These are phyloP conservation scores for Carex kokanica DNA, from an alignment of 176 grass and related monocot genomes.

Conservation along the genomic window DNA sequence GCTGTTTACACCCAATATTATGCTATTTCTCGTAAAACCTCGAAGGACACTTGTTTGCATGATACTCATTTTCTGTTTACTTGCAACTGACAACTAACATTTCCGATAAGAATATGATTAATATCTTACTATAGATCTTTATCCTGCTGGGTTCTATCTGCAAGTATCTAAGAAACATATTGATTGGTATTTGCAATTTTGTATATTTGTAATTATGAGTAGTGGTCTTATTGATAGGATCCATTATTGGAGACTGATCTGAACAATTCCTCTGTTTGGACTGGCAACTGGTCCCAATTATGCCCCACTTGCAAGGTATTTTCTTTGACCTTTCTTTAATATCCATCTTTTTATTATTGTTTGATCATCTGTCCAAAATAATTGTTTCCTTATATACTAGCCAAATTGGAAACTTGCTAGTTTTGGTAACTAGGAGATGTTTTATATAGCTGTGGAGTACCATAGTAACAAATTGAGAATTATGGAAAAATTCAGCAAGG, in stretches of 20 bases:
- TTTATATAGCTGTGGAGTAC: background rate
- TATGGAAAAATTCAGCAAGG: background rate
- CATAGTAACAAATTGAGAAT: background rate
- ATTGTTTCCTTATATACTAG: background rate
- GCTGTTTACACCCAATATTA: background rate
- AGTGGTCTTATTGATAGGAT: constrained; percentile 47
- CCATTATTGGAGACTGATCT: constrained; percentile 80
- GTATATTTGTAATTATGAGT: background rate
- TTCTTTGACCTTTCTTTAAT: background rate
- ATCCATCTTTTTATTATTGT: constrained; percentile 11
- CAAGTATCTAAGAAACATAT: background rate
- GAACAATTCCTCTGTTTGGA: constrained; percentile 67
- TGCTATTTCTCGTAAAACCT: background rate
- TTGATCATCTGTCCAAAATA: background rate
- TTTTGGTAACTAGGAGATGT: background rate
- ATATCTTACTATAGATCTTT: background rate
- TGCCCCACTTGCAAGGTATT: constrained; percentile 96
- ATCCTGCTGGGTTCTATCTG: background rate
- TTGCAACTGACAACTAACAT: background rate
- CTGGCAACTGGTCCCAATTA: constrained; percentile 89
- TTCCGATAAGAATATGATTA: background rate
- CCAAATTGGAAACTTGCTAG: background rate
- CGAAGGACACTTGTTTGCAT: background rate
- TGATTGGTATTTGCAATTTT: background rate
- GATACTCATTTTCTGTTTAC: background rate